Conservation (phyloP, 1,139 yeast species). For the Scheffersomyces illinoinensis region DNA sequence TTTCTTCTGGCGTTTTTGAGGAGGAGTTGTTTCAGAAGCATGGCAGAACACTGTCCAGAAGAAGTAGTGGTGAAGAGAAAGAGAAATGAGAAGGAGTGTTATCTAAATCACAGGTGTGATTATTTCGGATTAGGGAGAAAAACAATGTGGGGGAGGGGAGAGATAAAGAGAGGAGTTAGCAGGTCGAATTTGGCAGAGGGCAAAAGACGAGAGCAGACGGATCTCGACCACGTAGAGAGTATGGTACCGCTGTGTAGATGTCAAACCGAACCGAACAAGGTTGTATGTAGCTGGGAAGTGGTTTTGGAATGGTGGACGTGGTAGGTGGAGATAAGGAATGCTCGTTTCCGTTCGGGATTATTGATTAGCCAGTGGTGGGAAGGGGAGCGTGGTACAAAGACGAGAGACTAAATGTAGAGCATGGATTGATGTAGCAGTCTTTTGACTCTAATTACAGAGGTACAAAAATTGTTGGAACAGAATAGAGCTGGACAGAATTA, state of each 20-base stretch:
- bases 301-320: not conserved
- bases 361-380: not conserved
- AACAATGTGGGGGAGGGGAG: not conserved
- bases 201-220: not conserved
- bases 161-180: not conserved
- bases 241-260: not conserved
- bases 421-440: not conserved
- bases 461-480: not conserved
- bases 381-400: not conserved
- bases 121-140: not conserved
- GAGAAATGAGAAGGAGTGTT: not conserved
- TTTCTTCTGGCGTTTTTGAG: not conserved
- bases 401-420: not conserved
- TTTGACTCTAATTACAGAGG: not conserved
- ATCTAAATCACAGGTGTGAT: not conserved
- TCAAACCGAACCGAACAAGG: not conserved
- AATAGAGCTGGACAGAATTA: too few relatives aligned
- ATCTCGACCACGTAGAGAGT: not conserved
- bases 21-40: slow-evolving; percentile 1
- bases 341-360: not conserved
- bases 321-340: not conserved
- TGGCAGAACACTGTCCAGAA: not conserved
- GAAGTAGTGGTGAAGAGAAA: not conserved
- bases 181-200: not conserved
- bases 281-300: not conserved